A percentile compares a stretch with the other conserved stretches of the same genome.
Evolutionary conservation across 257 asterid species (phyloP).

Genomic region (Solanum chilense): DNA sequence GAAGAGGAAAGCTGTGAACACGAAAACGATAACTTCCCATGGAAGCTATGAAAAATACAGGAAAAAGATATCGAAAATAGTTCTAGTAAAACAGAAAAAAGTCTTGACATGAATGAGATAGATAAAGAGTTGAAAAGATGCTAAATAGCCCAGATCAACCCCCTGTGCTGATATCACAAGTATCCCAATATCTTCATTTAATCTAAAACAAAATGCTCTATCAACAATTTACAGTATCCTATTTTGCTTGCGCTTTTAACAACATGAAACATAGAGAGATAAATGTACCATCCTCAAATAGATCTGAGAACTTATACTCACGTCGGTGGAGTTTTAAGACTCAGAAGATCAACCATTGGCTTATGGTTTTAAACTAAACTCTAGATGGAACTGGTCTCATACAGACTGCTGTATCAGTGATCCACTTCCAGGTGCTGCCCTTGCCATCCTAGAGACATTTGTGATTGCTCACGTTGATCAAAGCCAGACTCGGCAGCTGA

Average conservation of each 20-base stretch:
- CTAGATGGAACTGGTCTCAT: background rate
- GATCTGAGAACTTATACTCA: background rate
- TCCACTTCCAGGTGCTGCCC: constrained; percentile 36
- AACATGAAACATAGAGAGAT: background rate
- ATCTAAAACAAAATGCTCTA: background rate
- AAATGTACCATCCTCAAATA: background rate
- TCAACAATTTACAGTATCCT: constrained; percentile 10
- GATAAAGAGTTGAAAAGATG: background rate
- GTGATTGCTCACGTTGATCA: constrained; percentile 11
- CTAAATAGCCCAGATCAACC: background rate
- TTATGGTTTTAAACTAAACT: background rate
- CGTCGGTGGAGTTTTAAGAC: background rate
- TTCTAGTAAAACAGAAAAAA: background rate
- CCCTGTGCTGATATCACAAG: background rate
- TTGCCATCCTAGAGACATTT: constrained; percentile 21
- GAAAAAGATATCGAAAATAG: background rate
- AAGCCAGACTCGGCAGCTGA: constrained; percentile 8
- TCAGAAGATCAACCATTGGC: background rate
- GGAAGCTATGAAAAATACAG: background rate
- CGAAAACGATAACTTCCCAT: background rate
- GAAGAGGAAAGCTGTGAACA: background rate
- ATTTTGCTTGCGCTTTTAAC: constrained; percentile 9
- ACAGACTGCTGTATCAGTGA: constrained; percentile 8
- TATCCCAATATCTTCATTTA: background rate
- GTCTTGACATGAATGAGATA: background rate